Percentiles rank a stretch among this genome's conserved stretches.
Evolutionary conservation across 2,329 filamentous ascomycete species (phyloP).

Genomic region (Penicillium psychrosexuale): DNA sequence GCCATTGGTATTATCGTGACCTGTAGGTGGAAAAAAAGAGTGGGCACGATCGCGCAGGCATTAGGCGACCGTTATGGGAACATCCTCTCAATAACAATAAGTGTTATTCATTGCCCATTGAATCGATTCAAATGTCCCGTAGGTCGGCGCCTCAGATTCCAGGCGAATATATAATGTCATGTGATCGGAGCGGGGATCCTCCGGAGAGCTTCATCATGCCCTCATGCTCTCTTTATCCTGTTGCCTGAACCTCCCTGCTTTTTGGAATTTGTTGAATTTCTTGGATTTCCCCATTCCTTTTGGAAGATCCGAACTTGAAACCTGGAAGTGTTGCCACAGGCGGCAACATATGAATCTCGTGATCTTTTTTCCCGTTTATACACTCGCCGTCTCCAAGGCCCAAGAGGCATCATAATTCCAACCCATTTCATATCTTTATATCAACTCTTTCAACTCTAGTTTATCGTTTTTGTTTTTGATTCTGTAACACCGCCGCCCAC

Average conservation of each 20-base stretch:
- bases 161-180: not conserved
- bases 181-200: constrained; percentile 12
- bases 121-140: not conserved
- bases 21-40: not conserved
- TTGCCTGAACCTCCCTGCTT: constrained; percentile 19
- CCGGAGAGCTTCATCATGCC: constrained; percentile 4
- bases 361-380: not conserved
- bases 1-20: constrained; percentile 17
- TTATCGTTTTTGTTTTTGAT: not conserved
- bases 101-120: not conserved
- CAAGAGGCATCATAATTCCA: constrained; percentile 12
- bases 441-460: constrained; percentile 3
- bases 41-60: not conserved
- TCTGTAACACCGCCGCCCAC: constrained; percentile 12
- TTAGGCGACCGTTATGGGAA: not conserved
- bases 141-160: not conserved
- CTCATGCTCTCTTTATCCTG: constrained; percentile 18
- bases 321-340: constrained; percentile 9
- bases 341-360: constrained; percentile 13
- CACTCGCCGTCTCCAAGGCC: not conserved
- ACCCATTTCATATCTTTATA: not conserved
- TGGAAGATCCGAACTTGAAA: not conserved
- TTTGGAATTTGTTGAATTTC: not conserved
- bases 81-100: not conserved
- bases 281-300: constrained; percentile 4